Base-by-base conservation (phyloP, 192 early-diverging fungal genomes). In the Mortierella antarctica region DNA sequence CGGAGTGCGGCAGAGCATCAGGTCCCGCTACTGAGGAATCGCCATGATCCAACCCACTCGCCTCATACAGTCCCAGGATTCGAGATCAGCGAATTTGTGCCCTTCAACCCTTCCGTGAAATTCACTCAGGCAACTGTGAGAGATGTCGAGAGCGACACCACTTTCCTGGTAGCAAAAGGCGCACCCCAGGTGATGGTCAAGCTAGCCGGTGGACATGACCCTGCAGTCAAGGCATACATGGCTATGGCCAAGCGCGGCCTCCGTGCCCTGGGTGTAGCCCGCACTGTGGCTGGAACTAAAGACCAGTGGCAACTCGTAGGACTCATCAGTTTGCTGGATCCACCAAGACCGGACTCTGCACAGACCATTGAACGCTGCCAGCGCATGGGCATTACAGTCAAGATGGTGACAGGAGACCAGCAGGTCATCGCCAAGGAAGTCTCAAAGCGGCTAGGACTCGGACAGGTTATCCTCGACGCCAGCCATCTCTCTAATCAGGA, bases 401-500 rank as follows among this genome's bases (percentile, higher is more conserved):
- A 97, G 86, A 96, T 97, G 96, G 91, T 97, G 65, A 97, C 96
- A 51, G 96, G 96, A 69, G 96, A 97, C 83, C 96, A 96, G 77
- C 87, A 92, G 55, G 93, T 95, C 59, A 96, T 96, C 83, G 96
- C 92, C 66, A 96, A 95, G 88, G 95, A 93, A 69, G 91, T 97
- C 1, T 93, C 94, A 14, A 86, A 85, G 48, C 95, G 96, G 50
- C 89, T 97, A 46, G 94, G 94, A 61, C 93, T 97, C 89, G 86
- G 92, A 44, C 89, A 95, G 15, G 90, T 91, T 54, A 97, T 97
- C 71, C 84, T 97, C 47, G 93, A 96, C 71, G 92, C 96, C 39
- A 87, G 86, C 68, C 90, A 91, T 57, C 83, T 97, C 20, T 85
- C 90, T 11, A 91, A 95, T 65, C 86, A 86, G 20, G 84, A 84